A percentile compares a stretch with the other conserved stretches of the same genome.
phyloP scores from a whole-genome alignment of 805 yeast genomes.

The Ogataea siamensis region DNA sequence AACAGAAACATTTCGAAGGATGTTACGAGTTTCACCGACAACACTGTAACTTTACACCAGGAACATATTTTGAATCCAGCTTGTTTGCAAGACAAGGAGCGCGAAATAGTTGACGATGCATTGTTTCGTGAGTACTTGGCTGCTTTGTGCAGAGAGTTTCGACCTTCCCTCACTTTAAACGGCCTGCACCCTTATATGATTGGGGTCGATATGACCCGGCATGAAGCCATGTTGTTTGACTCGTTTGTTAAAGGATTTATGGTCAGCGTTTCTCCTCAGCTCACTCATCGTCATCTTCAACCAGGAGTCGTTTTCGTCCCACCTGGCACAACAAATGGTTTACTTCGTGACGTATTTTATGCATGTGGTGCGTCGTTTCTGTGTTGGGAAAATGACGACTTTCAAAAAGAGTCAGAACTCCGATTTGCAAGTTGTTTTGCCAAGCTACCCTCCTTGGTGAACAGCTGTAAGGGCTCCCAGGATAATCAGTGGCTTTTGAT shows the following conservation, averaged over 20 bases:
- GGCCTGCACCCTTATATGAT: slow-evolving; percentile 18
- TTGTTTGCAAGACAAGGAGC: not conserved
- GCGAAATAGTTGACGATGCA: slow-evolving; percentile 22
- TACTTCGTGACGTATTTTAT: slow-evolving; percentile 33
- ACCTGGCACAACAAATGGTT: slow-evolving; percentile 26
- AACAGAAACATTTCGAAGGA: not conserved
- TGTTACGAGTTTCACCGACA: not conserved
- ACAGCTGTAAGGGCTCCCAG: slow-evolving; percentile 21
- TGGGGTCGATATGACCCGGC: slow-evolving; percentile 18
- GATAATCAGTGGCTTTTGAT: slow-evolving; percentile 40
- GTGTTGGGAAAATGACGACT: slow-evolving; percentile 33
- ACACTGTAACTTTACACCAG: not conserved
- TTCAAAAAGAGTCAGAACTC: slow-evolving; percentile 24
- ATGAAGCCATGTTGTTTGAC: slow-evolving; percentile 28
- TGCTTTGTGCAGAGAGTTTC: slow-evolving; percentile 12
- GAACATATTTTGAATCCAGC: not conserved
- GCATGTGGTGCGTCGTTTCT: slow-evolving; percentile 41
- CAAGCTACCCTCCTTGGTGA: slow-evolving; percentile 23
- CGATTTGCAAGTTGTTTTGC: slow-evolving; percentile 24
- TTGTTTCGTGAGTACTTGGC: slow-evolving; percentile 24
- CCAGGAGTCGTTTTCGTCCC: slow-evolving; percentile 42
- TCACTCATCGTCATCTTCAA: slow-evolving; percentile 39
- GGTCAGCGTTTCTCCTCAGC: slow-evolving; percentile 41
- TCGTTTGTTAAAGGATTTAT: slow-evolving; percentile 42
- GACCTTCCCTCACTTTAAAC: slow-evolving; percentile 11